Conservation (phyloP, 1,284 basidiomycete genomes). For the Cryptococcus sp. region DNA sequence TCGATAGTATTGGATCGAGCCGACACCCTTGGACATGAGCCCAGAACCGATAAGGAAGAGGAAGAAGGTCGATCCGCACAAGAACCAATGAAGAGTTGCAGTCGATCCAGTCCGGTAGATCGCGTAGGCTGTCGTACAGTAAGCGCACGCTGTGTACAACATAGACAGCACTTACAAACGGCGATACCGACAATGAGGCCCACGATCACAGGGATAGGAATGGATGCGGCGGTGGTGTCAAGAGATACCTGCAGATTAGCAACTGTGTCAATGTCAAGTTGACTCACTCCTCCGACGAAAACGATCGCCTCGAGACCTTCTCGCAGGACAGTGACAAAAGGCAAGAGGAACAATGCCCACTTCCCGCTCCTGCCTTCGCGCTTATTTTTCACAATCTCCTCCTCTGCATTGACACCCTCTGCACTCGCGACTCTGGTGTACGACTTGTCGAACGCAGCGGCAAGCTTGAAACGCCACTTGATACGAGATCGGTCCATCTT, state of each 20-base stretch:
- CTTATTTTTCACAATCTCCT: constrained; percentile 7
- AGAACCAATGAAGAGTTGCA: constrained; percentile 65
- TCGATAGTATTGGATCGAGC: constrained; percentile 66
- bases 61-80: constrained; percentile 84
- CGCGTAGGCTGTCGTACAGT: constrained; percentile 31
- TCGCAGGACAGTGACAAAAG: constrained; percentile 83
- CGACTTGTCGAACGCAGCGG: constrained; percentile 67
- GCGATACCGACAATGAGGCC: constrained; percentile 74
- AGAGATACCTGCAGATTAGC: constrained; percentile 63
- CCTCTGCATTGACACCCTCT: constrained; percentile 8
- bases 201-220: constrained; percentile 83
- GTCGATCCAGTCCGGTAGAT: constrained; percentile 54
- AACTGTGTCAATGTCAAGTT: not conserved
- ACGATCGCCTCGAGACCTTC: constrained; percentile 92
- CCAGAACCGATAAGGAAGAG: constrained; percentile 89
- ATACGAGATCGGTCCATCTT: constrained; percentile 66
- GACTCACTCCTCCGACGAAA: constrained; percentile 79
- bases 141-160: too few relatives aligned
- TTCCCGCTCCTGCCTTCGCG: constrained; percentile 58
- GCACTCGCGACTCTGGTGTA: constrained; percentile 19
- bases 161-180: constrained; percentile 52
- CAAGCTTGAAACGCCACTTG: constrained; percentile 87
- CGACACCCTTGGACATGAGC: constrained; percentile 70
- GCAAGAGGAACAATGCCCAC: constrained; percentile 84
- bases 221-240: constrained; percentile 72